These are phyloP conservation scores for Acarospora socialis DNA, from an alignment of 2,329 filamentous ascomycete species.

Conservation along the genomic window DNA sequence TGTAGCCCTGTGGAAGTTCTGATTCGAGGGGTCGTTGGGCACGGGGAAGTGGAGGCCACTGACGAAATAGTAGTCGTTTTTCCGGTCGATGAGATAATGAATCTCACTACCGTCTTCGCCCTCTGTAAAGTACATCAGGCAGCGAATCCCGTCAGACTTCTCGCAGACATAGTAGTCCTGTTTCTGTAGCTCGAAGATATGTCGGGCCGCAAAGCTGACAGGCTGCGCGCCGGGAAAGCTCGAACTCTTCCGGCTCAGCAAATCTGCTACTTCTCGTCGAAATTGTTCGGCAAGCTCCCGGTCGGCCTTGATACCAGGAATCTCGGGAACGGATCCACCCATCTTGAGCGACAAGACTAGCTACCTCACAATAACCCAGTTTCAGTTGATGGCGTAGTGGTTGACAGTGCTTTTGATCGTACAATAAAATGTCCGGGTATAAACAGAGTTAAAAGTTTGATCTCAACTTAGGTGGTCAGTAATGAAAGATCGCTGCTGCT, in stretches of 20 bases:
- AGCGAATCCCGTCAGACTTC: constrained; percentile 92
- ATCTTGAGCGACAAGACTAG: constrained; percentile 12
- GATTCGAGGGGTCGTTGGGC: constrained; percentile 41
- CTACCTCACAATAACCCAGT: too few relatives aligned
- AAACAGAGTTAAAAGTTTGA: too few relatives aligned
- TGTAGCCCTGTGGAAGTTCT: constrained; percentile 62
- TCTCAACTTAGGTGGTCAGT: too few relatives aligned
- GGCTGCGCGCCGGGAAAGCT: constrained; percentile 86
- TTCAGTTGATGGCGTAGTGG: too few relatives aligned
- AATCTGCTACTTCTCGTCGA: constrained; percentile 50
- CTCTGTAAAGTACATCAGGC: constrained; percentile 75
- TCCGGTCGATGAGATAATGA: constrained; percentile 91
- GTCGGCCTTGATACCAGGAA: constrained; percentile 10
- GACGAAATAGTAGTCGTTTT: constrained; percentile 92
- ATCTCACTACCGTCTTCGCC: constrained; percentile 45
- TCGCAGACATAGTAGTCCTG: constrained; percentile 96
- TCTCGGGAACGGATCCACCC: constrained; percentile 11
- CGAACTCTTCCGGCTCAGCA: constrained; percentile 55
- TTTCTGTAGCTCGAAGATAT: constrained; percentile 66
- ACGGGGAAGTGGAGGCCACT: constrained; percentile 69
- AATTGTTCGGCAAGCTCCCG: constrained; percentile 5
- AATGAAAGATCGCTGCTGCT: too few relatives aligned
- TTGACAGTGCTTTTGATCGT: too few relatives aligned
- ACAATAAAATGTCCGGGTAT: too few relatives aligned
- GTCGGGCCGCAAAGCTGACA: constrained; percentile 72